These are phyloP conservation scores for Gigaspora rosea DNA, from an alignment of 192 early-diverging fungal genomes.

Conservation along the genomic window DNA sequence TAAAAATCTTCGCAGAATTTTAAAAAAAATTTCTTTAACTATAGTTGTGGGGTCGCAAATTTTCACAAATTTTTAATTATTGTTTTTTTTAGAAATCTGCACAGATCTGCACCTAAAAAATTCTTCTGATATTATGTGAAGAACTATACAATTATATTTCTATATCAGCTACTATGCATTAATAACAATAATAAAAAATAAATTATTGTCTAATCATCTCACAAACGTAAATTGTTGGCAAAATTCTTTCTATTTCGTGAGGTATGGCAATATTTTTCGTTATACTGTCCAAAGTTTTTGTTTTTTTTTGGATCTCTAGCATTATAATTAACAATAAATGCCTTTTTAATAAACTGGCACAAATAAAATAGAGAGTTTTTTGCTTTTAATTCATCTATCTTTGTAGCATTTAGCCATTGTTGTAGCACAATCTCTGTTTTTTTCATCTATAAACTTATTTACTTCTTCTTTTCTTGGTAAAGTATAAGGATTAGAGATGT, in stretches of 20 bases:
- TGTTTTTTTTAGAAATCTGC: too few relatives aligned
- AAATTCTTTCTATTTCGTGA: background rate
- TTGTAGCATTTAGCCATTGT: background rate
- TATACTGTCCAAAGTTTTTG: background rate
- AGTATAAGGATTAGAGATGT: background rate
- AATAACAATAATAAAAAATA: background rate
- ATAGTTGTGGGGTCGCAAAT: too few relatives aligned
- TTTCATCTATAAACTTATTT: background rate
- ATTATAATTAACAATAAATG: background rate
- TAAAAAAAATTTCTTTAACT: too few relatives aligned
- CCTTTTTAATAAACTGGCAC: background rate
- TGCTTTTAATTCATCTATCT: background rate
- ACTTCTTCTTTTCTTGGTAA: background rate
- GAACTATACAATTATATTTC: too few relatives aligned
- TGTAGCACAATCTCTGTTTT: background rate
- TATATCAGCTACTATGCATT: too few relatives aligned
- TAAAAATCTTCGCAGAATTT: too few relatives aligned
- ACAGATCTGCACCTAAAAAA: too few relatives aligned
- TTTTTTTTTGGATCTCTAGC: background rate
- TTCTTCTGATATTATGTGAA: too few relatives aligned
- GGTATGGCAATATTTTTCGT: background rate
- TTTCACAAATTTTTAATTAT: too few relatives aligned
- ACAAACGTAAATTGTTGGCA: background rate
- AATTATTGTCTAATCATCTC: background rate
- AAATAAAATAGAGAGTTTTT: background rate